Conservation (phyloP, 2,329 filamentous ascomycete species). For the Penicillium polonicum region DNA sequence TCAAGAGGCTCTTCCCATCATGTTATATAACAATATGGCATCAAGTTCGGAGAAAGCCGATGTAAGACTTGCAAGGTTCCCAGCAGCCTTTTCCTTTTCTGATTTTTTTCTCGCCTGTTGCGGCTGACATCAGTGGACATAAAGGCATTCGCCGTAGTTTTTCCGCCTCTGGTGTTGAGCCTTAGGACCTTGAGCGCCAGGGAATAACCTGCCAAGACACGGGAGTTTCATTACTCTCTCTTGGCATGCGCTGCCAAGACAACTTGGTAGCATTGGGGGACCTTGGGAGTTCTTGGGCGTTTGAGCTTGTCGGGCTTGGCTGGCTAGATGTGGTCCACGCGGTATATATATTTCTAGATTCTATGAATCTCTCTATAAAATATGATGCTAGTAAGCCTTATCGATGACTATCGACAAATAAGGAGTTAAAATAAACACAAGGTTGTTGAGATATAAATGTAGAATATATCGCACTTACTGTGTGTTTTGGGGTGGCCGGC, state of each 20-base stretch:
- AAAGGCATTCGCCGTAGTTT: background rate
- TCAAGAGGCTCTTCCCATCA: background rate
- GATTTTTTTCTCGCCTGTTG: background rate
- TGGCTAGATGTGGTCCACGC: background rate
- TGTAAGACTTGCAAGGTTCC: background rate
- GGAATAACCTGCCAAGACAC: background rate
- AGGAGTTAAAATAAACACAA: too few relatives aligned
- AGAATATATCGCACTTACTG: too few relatives aligned
- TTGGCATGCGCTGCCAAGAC: background rate
- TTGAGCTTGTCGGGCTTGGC: background rate
- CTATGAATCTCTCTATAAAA: too few relatives aligned
- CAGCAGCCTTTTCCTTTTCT: background rate
- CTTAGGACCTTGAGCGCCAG: background rate
- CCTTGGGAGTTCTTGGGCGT: background rate
- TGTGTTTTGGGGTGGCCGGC: too few relatives aligned
- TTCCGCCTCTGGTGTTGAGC: background rate
- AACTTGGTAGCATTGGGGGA: background rate
- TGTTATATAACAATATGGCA: background rate
- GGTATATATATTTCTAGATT: too few relatives aligned
- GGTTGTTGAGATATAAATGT: too few relatives aligned
- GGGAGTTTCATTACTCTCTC: background rate
- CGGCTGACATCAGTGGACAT: background rate
- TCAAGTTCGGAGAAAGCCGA: background rate
- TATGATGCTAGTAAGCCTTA: too few relatives aligned
- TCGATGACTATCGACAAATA: too few relatives aligned